Evolutionary conservation across 306 rosid species (phyloP).

Genomic region (Quercus aquifolioides): DNA sequence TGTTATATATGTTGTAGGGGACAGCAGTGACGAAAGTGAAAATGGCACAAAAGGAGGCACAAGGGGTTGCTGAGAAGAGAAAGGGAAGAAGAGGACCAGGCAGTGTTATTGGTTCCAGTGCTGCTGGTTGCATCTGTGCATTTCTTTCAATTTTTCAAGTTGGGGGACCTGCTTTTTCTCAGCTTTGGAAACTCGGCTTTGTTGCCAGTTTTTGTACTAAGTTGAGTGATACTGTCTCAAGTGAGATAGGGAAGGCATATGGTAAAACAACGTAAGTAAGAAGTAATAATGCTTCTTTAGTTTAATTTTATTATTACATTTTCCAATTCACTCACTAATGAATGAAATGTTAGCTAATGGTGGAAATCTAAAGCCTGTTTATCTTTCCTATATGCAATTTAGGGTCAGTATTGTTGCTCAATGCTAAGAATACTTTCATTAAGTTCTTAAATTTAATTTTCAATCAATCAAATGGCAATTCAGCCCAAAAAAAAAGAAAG

Average conservation of each 20-base stretch:
- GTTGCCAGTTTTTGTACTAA: slow-evolving; percentile 98
- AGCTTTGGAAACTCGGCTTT: slow-evolving; percentile 86
- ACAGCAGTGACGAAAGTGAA: slow-evolving; percentile 89
- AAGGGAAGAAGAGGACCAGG: slow-evolving; percentile 96
- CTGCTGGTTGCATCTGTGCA: slow-evolving; percentile 92
- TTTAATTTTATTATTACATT: background rate
- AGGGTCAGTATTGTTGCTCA: background rate
- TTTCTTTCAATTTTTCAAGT: slow-evolving; percentile 59
- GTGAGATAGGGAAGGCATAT: slow-evolving; percentile 97
- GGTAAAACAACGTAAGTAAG: slow-evolving; percentile 81
- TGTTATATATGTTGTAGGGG: slow-evolving; percentile 42
- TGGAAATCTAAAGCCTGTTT: background rate
- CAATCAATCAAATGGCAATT: background rate
- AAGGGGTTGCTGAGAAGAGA: slow-evolving; percentile 93
- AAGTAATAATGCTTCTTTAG: background rate
- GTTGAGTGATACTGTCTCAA: slow-evolving; percentile 93
- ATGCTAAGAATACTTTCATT: background rate
- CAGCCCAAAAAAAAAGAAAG: too few relatives aligned
- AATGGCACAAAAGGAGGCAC: slow-evolving; percentile 87
- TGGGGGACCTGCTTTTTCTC: slow-evolving; percentile 65
- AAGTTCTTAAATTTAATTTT: background rate
- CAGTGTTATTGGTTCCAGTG: slow-evolving; percentile 96
- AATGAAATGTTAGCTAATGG: background rate
- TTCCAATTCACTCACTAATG: background rate
- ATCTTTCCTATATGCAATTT: background rate